Base-by-base conservation (phyloP, 345 rosid genomes). In the Cochlearia excelsa region DNA sequence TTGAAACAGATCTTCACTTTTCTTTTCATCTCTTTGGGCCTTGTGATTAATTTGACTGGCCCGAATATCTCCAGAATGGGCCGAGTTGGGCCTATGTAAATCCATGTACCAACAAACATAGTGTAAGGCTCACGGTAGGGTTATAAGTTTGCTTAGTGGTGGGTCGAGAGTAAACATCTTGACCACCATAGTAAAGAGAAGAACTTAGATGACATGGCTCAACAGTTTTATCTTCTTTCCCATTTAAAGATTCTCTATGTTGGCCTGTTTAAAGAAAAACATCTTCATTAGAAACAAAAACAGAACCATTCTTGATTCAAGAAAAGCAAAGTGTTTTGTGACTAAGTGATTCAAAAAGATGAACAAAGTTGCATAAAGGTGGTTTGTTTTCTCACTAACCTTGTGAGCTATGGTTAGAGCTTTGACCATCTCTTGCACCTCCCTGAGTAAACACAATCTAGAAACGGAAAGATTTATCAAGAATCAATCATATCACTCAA, bases 171-270 rank as follows among this genome's bases (percentile, higher is more conserved):
- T 80, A 85, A 49, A 78, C 73, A 47, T 87, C 94, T 80, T 76
- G 97, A 27, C 94, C 97, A 59, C 97, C 94, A 38, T 87, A 85
- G 84, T 87, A 85, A 55, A 85, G 76, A 11, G 96, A 84, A 60
- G 97, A 90, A 66, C 96, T 87, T 49, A 90, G 76, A 63, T 85
- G 81, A 62, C 89, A 90, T 30, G 90, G n/a, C n/a, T n/a, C n/a
- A n/a, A n/a, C n/a, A n/a, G n/a, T n/a, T n/a, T n/a, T n/a, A n/a
- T n/a, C n/a, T n/a, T n/a, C n/a, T n/a, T n/a, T n/a, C n/a, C n/a
- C n/a, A n/a, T n/a, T 64, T 34, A 67, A 70, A 48, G 62, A 66
- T 61, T 75, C 84, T 7, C 69, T 33, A 62, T 7, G 11, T 9
- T 48, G 57, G 34, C 61, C 95, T 86, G 66, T 38, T 41, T 27